A percentile compares a stretch with the other conserved stretches of the same genome.
Evolutionary conservation across 257 asterid species (phyloP).

Genomic region (Solanum phureja): DNA sequence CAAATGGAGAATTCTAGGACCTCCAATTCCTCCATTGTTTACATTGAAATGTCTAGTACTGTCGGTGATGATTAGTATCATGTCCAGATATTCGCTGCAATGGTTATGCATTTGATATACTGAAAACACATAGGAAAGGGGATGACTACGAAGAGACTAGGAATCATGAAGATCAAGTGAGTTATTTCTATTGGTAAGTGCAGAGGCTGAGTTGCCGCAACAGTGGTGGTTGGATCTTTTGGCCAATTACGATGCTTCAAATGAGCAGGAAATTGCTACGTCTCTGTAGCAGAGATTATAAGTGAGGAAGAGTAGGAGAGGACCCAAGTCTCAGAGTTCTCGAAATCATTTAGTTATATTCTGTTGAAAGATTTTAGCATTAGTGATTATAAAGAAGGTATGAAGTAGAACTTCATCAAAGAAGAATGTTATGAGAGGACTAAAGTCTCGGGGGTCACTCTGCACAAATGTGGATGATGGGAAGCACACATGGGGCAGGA

Average conservation of each 20-base stretch:
- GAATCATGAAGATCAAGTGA: constrained; percentile 11
- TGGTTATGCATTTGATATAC: constrained; percentile 31
- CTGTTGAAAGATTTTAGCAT: not conserved
- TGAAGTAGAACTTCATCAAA: constrained; percentile 34
- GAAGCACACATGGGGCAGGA: not conserved
- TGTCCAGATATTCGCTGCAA: constrained; percentile 10
- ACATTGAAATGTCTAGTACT: constrained; percentile 58
- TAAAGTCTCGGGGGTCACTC: not conserved
- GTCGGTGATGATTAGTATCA: constrained; percentile 50
- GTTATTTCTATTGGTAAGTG: constrained; percentile 35
- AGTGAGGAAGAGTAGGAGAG: constrained; percentile 1
- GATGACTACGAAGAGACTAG: constrained; percentile 23
- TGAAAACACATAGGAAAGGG: constrained; percentile 17
- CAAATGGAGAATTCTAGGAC: constrained; percentile 39
- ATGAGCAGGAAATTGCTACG: constrained; percentile 24
- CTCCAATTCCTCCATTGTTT: constrained; percentile 59
- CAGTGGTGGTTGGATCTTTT: constrained; percentile 31
- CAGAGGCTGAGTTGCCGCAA: not conserved
- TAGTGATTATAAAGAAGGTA: constrained; percentile 62
- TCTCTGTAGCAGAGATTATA: constrained; percentile 41
- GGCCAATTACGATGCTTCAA: constrained; percentile 24
- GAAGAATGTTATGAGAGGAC: not conserved
- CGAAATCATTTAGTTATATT: too few species aligned
- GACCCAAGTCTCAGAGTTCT: not conserved
- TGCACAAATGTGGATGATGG: not conserved